Evolutionary conservation across 1,139 yeast genomes (phyloP), one percentile per base, ranked within the genome.

Genomic region (Yamadazyma sp.): DNA sequence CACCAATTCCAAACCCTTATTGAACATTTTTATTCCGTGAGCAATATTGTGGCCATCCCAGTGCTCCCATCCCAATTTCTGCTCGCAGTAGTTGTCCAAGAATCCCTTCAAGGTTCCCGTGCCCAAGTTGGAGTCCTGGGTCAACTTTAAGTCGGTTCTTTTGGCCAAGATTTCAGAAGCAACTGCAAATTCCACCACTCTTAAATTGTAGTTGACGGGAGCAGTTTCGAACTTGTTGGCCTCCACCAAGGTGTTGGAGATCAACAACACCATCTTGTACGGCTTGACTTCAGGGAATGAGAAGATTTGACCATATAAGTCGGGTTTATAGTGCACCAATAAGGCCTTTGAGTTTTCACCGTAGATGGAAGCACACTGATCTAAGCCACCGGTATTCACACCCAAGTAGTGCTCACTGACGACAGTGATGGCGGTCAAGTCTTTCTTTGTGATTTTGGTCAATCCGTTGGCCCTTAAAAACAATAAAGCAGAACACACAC

Each of bases 351-450:
- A 72, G 31, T 61, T 64, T 49, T 76, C 79, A n/a, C 89, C 89
- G 50, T 76, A 82, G 17, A 83, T 72, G 2, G 85, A 76, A 3
- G 90, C 89, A 45, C 84, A 73, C 60, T 83, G 90, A 56, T 83
- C 90, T 86, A 83, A 77, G 31, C 90, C 90, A 17, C 90, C 90
- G 31, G 82, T 79, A 54, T 81, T 82, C 38, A 83, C 84, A 17
- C 90, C 90, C 31, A 83, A 78, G 41, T 78, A 80, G 59, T 82
- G 87, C 54, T 83, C 90, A 35, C 83, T 78, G 14, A 78, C 81
- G 38, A 80, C 82, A 10, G 88, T 80, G 40, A 83, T 78, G 44
- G 65, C 62, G 29, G 84, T 79, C 44, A 83, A 67, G 43, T 74
- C 80, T 18, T 69, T 62, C 52, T 80, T 80, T 42, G 76, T 45